Evolutionary conservation across 495 filamentous ascomycete species (phyloP).

Genomic region (Bombardia bombarda): DNA sequence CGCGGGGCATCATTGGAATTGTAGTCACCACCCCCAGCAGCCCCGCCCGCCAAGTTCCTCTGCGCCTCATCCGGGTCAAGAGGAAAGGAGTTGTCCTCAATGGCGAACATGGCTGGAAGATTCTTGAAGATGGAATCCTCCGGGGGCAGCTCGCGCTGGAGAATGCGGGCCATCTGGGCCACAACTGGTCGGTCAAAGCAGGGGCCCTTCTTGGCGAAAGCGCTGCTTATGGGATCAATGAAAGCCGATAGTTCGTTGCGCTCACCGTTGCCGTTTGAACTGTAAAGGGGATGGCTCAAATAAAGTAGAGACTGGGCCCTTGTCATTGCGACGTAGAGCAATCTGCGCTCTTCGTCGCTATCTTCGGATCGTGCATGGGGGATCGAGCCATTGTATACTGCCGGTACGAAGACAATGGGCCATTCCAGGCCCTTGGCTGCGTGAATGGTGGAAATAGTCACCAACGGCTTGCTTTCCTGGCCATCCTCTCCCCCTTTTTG

Average conservation of each 20-base stretch:
- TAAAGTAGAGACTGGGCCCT: constrained; percentile 88
- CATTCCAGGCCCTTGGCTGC: constrained; percentile 96
- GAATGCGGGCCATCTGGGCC: constrained; percentile 30
- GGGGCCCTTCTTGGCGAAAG: constrained; percentile 35
- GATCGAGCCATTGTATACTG: constrained; percentile 84
- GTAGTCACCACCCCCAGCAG: background rate
- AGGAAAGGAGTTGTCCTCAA: constrained; percentile 34
- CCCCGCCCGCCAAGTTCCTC: background rate
- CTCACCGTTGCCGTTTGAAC: constrained; percentile 22
- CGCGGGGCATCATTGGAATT: constrained; percentile 1
- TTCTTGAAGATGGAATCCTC: constrained; percentile 31
- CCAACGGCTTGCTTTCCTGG: constrained; percentile 50
- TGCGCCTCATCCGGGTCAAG: constrained; percentile 21
- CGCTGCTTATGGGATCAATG: constrained; percentile 21
- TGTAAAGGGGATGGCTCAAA: constrained; percentile 63
- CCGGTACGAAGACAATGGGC: constrained; percentile 94
- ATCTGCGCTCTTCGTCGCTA: constrained; percentile 75
- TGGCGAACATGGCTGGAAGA: constrained; percentile 31
- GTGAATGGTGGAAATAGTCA: constrained; percentile 95
- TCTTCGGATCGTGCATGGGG: constrained; percentile 93
- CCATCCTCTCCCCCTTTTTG: constrained; percentile 51
- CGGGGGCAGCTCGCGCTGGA: constrained; percentile 30
- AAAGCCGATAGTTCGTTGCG: constrained; percentile 33
- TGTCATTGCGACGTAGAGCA: constrained; percentile 98
- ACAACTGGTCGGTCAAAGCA: constrained; percentile 36